phyloP scores from a whole-genome alignment of 306 rosid species.

The Medicago lupulina region DNA sequence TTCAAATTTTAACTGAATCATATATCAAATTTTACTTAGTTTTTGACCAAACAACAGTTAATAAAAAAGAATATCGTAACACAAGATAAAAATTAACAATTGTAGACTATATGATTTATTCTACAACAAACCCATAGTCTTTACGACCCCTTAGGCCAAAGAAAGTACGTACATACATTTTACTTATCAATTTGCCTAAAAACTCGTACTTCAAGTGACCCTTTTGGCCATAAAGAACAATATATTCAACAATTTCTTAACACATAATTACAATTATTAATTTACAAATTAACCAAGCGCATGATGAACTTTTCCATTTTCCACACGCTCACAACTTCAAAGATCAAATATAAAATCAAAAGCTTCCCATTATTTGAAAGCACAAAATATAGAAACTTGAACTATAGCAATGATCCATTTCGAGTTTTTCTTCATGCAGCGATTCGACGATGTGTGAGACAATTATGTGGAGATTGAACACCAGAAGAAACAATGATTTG shows the following conservation, averaged over 20 bases:
- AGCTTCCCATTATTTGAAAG: constrained; percentile 39
- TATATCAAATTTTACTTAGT: too few relatives aligned
- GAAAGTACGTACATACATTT: constrained; percentile 5
- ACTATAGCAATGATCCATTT: not conserved
- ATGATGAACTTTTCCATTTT: constrained; percentile 45
- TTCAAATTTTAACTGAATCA: too few relatives aligned
- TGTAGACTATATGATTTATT: constrained; percentile 6
- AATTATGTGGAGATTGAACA: constrained; percentile 66
- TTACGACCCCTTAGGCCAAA: constrained; percentile 19
- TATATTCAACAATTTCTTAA: constrained; percentile 8
- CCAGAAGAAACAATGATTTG: constrained; percentile 57
- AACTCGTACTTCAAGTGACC: constrained; percentile 36
- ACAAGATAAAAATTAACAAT: constrained; percentile 19
- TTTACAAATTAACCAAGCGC: constrained; percentile 41
- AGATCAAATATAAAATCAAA: constrained; percentile 11
- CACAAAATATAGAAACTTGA: not conserved
- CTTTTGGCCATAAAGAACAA: constrained; percentile 46
- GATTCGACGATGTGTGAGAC: constrained; percentile 54
- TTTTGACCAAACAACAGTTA: not conserved
- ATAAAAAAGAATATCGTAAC: not conserved
- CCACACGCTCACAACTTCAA: constrained; percentile 42
- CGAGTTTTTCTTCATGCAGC: constrained; percentile 36
- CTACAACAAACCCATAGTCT: not conserved
- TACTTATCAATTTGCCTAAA: not conserved
- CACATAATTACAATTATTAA: constrained; percentile 50